Evolutionary conservation across 305 asterid species (phyloP), one percentile per base, ranked within the genome.

Genomic region (Petunia hybrid): DNA sequence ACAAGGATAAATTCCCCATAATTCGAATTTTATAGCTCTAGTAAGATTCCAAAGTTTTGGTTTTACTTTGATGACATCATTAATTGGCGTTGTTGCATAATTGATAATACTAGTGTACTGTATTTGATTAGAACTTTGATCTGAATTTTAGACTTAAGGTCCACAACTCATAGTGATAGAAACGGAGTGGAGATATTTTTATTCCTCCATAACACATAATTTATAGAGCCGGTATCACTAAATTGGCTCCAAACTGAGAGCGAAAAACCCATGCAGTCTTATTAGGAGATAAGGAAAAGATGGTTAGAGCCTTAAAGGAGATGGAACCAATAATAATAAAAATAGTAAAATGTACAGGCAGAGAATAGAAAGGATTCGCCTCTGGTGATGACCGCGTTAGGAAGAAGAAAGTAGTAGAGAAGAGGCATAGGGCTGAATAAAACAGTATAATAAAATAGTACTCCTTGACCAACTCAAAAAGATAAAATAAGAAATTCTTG

Each of bases 41-140:
- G 31, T 71, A 31, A 46, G 61, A 71, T 71, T 31, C 5, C 35
- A 71, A 71, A 2, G 2, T 31, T 7, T 66, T 14, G 13, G 40
- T 36, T 67, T 67, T 41, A 46, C 77, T 46, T 48, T 71, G 16
- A 71, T 71, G 42, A 69, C 57, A 69, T 43, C 59, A 69, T 69
- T 69, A 14, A 69, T 8, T 22, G 77, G 16, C 31, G 6, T 71
- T 71, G 31, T 35, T 71, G 12, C 77, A n/a, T n/a, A n/a, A n/a
- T n/a, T n/a, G n/a, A 13, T 71, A 12, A 71, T 31, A 71, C 31
- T n/a, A n/a, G n/a, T 31, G 42, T 46, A 35, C 10, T 46, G 43
- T 31, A 71, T 9, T 40, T 48, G 31, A 31, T 71, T 71, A 5
- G 43, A 46, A 70, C 22, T 70, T 46, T 70, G 42, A 45, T 5